phyloP scores from a whole-genome alignment of 2,329 filamentous ascomycete genomes.

The Paracoccidioides brasiliensis region DNA sequence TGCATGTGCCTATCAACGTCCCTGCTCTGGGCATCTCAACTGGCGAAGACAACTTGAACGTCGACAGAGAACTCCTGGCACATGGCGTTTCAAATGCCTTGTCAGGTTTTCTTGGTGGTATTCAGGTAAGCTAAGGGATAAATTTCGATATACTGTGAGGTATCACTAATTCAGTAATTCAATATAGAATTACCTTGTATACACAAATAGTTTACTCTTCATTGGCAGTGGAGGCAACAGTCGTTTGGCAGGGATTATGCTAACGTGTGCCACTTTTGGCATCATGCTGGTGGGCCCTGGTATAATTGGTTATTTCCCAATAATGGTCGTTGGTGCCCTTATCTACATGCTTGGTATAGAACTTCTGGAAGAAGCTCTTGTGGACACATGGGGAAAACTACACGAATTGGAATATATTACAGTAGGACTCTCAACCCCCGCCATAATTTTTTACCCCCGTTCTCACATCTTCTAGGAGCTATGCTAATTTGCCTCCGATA shows the following conservation, averaged over 20 bases:
- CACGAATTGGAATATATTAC: slow-evolving; percentile 81
- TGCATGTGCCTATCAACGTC: slow-evolving; percentile 97
- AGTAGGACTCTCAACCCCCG: slow-evolving; percentile 33
- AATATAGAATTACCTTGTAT: slow-evolving; percentile 85
- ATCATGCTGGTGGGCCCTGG: slow-evolving; percentile 76
- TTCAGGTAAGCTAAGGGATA: slow-evolving; percentile 40
- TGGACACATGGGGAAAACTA: slow-evolving; percentile 77
- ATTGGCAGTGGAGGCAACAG: slow-evolving; percentile 84
- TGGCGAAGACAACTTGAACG: slow-evolving; percentile 80
- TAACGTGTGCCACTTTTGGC: slow-evolving; percentile 66
- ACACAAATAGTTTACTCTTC: slow-evolving; percentile 94
- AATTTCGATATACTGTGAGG: background rate
- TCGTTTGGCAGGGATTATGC: slow-evolving; percentile 70
- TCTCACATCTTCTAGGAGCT: background rate
- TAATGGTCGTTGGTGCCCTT: slow-evolving; percentile 90
- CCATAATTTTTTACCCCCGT: background rate
- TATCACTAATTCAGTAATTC: background rate
- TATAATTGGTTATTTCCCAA: slow-evolving; percentile 85
- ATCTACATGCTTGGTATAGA: slow-evolving; percentile 95
- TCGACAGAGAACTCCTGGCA: slow-evolving; percentile 81
- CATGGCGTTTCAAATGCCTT: slow-evolving; percentile 89
- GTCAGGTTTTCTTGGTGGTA: slow-evolving; percentile 75
- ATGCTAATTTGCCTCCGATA: slow-evolving; percentile 17
- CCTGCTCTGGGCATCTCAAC: slow-evolving; percentile 82
- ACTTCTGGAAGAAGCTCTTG: slow-evolving; percentile 74